Evolutionary conservation across 495 filamentous ascomycete species (phyloP).

Genomic region (Penicillium egyptiacum): DNA sequence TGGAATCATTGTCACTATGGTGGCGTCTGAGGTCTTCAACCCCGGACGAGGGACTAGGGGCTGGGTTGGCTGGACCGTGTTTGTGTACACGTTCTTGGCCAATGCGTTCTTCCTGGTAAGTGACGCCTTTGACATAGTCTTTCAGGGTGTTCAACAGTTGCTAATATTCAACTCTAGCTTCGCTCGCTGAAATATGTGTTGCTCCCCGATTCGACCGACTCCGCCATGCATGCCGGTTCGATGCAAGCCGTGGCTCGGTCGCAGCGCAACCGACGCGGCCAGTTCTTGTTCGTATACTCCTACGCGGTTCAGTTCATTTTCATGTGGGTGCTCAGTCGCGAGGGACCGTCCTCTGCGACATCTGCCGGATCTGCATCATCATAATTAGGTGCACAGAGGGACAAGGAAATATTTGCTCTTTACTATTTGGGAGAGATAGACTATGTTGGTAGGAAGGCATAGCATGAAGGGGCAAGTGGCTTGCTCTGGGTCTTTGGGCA

Average conservation of each 20-base stretch:
- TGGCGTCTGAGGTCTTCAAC: slow-evolving; percentile 72
- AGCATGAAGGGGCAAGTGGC: slow-evolving; percentile 5
- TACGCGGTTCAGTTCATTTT: slow-evolving; percentile 92
- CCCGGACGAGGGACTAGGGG: slow-evolving; percentile 76
- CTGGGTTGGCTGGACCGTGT: slow-evolving; percentile 86
- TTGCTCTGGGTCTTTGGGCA: slow-evolving; percentile 9
- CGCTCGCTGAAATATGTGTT: slow-evolving; percentile 94
- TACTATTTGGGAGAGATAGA: slow-evolving; percentile 28
- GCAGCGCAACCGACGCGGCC: slow-evolving; percentile 84
- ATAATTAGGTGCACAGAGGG: slow-evolving; percentile 17
- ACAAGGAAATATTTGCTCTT: slow-evolving; percentile 19
- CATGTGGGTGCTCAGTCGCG: slow-evolving; percentile 84
- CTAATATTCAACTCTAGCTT: slow-evolving; percentile 59
- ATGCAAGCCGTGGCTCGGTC: slow-evolving; percentile 78
- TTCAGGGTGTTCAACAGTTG: not conserved
- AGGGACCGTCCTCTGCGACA: slow-evolving; percentile 37
- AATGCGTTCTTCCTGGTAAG: slow-evolving; percentile 95
- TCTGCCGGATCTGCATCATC: slow-evolving; percentile 29
- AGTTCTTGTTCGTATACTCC: slow-evolving; percentile 94
- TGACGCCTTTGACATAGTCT: slow-evolving; percentile 1
- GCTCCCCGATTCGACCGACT: slow-evolving; percentile 76
- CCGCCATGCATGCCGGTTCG: slow-evolving; percentile 58
- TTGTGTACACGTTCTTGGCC: slow-evolving; percentile 84
- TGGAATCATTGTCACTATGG: slow-evolving; percentile 83
- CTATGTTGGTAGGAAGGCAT: slow-evolving; percentile 13